Percentiles rank a stretch among this genome's conserved stretches.
phyloP scores from a whole-genome alignment of 2,329 filamentous ascomycete species.

The Claviceps digitariae region DNA sequence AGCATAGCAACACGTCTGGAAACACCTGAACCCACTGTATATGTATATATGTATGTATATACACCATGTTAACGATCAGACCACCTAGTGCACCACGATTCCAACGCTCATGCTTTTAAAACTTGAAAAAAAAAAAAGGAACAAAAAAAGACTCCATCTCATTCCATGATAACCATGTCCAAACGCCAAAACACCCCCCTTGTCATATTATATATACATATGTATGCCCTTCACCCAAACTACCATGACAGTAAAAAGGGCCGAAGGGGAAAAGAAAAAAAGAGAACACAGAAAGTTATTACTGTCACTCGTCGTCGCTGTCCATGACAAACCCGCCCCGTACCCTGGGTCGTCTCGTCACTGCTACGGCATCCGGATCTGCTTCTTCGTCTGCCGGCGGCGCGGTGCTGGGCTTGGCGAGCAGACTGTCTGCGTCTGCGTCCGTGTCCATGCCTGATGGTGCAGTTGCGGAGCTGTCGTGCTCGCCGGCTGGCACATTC shows the following conservation, averaged over 20 bases:
- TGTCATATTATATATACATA: too few relatives aligned
- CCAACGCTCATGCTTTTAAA: too few relatives aligned
- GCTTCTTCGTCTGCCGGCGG: constrained; percentile 6
- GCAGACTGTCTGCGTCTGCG: constrained; percentile 11
- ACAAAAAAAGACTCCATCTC: too few relatives aligned
- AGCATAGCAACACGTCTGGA: too few relatives aligned
- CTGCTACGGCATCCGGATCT: constrained; percentile 17
- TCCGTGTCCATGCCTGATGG: constrained; percentile 12
- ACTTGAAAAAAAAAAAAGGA: too few relatives aligned
- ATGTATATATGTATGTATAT: too few relatives aligned
- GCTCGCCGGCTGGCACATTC: constrained; percentile 11
- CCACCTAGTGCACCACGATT: too few relatives aligned
- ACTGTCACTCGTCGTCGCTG: constrained; percentile 36
- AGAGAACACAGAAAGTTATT: neutral
- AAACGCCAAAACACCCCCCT: too few relatives aligned
- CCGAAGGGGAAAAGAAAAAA: neutral
- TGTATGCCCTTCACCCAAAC: too few relatives aligned
- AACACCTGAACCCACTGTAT: too few relatives aligned
- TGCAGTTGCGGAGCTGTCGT: constrained; percentile 11
- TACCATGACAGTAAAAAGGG: neutral
- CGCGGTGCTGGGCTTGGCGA: neutral
- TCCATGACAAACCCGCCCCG: constrained; percentile 44
- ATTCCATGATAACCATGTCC: neutral
- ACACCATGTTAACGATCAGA: too few relatives aligned
- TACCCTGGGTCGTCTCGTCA: constrained; percentile 28